Base-by-base conservation (phyloP, 108 stramenopile species). In the Aurantiochytrium sp. region DNA sequence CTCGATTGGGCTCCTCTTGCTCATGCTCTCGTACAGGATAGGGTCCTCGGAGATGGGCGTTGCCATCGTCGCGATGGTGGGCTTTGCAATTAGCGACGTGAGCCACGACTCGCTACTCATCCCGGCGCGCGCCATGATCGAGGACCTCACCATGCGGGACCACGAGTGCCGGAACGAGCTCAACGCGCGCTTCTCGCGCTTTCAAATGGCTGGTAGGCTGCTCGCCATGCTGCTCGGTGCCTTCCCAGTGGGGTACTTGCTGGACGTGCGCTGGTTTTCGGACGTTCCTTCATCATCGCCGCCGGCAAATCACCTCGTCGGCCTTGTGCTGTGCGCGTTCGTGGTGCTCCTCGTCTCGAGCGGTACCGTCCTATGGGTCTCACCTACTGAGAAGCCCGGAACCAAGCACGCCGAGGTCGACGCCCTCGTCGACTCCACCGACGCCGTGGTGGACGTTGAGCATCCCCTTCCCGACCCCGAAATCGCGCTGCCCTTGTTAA, bases 21-120 rank as follows among this genome's bases (percentile, higher is more conserved):
- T 81, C 45, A 81, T 81, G 69, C 45, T 81, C 42, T 81, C 69
- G n/a, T 81, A 81, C 69, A 24, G 45, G 24, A 15, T 81, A 22
- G 69, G 69, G 37, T 41, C 69, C 42, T 27, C 69, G 42, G 42
- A 45, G 69, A 41, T 39, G 37, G 12, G 42, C 69, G 69, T 81
- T 17, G 69, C 45, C 12, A 81, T 81, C 45, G 69, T 81, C 17
- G 69, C 69, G 10, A 45, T 81, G 45, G 12, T 81, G 5, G 69
- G 69, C 21, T 45, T 81, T 17, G 69, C 69, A 10, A 48, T 81
- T 17, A 81, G 69, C 30, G 69, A 81, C 30, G 45, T 81, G 24
- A 81, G 69, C 69, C 69, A 81, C 45, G 69, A 81, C 69, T 81
- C 42, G 24, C 69, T 81, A 5, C 45, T 81, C 1, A 48, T 81